A percentile compares a stretch with the other conserved stretches of the same genome.
These are phyloP conservation scores for Globisporangium echinulatum DNA, from an alignment of 352 stramenopile species.

Conservation along the genomic window DNA sequence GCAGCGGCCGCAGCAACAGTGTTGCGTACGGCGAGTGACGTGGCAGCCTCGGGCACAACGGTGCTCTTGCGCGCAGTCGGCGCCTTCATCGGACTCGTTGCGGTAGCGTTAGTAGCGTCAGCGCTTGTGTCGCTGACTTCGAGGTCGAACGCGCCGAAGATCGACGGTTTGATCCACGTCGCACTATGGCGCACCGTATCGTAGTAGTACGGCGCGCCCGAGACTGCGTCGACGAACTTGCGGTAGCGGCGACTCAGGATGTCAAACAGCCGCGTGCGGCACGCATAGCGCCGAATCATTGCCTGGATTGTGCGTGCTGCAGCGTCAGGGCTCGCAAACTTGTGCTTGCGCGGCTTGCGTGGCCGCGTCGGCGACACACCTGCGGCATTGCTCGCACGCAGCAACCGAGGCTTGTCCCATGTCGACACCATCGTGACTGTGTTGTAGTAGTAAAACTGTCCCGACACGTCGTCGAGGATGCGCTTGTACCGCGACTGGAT, in stretches of 20 bases:
- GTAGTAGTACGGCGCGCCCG: constrained; percentile 55
- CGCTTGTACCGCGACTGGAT: constrained; percentile 50
- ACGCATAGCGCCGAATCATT: constrained; percentile 45
- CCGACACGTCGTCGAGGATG: constrained; percentile 43
- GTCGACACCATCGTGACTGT: constrained; percentile 56
- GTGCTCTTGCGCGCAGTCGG: constrained; percentile 10
- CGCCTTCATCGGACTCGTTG: constrained; percentile 6
- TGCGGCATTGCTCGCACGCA: constrained; percentile 12
- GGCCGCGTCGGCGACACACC: constrained; percentile 3
- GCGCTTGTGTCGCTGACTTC: constrained; percentile 16
- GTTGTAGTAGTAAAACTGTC: constrained; percentile 71
- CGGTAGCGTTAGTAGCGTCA: neutral
- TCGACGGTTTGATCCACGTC: constrained; percentile 54
- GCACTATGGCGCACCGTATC: constrained; percentile 36
- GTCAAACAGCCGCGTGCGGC: constrained; percentile 34
- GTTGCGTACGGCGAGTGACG: neutral
- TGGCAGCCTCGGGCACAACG: neutral
- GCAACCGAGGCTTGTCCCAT: constrained; percentile 54
- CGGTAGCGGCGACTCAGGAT: constrained; percentile 39
- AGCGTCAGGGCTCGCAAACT: constrained; percentile 26
- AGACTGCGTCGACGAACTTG: constrained; percentile 49
- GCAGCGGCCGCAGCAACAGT: neutral
- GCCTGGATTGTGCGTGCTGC: constrained; percentile 56
- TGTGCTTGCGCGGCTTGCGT: constrained; percentile 17
- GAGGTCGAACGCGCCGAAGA: constrained; percentile 52